Conservation (phyloP, 495 filamentous ascomycete species). For the Penicillium riverlandense region DNA sequence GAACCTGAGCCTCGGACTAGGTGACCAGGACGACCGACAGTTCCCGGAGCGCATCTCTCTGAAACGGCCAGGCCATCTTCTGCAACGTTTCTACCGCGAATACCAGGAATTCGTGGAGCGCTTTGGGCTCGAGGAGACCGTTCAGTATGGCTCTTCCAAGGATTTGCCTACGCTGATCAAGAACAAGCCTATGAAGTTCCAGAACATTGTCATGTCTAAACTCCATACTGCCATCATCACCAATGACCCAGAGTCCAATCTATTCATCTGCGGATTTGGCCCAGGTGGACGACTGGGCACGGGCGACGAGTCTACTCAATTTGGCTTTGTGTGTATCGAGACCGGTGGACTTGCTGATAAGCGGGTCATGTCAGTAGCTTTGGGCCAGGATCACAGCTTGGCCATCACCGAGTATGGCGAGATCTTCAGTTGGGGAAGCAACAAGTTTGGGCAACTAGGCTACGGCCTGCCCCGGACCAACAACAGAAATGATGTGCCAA, state of each 20-base stretch:
- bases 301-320: constrained; percentile 82
- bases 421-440: constrained; percentile 89
- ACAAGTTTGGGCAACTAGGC: constrained; percentile 79
- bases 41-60: constrained; percentile 78
- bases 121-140: constrained; percentile 13
- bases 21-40: constrained; percentile 88
- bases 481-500: constrained; percentile 61
- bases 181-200: constrained; percentile 62
- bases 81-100: constrained; percentile 60
- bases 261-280: constrained; percentile 90
- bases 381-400: constrained; percentile 88
- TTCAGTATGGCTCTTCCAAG: constrained; percentile 13
- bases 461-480: constrained; percentile 56
- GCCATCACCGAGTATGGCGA: constrained; percentile 75
- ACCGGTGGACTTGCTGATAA: constrained; percentile 62
- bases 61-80: constrained; percentile 71
- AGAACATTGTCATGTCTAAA: constrained; percentile 80
- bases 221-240: constrained; percentile 87
- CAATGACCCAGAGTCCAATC: constrained; percentile 81
- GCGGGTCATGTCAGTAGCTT: constrained; percentile 61
- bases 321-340: constrained; percentile 74
- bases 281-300: constrained; percentile 84
- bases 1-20: constrained; percentile 85
- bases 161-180: constrained; percentile 62
- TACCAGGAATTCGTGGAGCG: constrained; percentile 37